Base-by-base conservation (phyloP, 73 alveolate genomes). In the Paramecium biaurelia region DNA sequence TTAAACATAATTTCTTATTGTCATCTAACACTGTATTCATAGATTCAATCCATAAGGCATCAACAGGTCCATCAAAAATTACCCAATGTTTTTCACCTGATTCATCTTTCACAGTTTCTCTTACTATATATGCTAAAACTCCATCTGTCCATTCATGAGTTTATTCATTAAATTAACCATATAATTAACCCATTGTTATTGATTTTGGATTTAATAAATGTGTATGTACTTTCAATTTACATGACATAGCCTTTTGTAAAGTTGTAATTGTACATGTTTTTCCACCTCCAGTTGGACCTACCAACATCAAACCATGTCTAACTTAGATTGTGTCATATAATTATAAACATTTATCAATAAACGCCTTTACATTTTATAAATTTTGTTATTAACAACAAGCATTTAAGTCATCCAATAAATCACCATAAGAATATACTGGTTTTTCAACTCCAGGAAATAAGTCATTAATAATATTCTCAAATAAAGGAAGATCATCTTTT, bases 11-110 rank as follows among this genome's bases (percentile, higher is more conserved):
- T 59, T 96, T 96, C 96, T 96, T 96, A 94, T 98, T 98, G 94
- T 98, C 99, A 94, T 99, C 99, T 28, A 99, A 96, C 70, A 99
- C 99, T 5, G 99, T 98, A 89, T 98, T 98, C 99, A 98, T 98
- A 92, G 94, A 95, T 92, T 98, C 99, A 38, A 98, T 96, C 99
- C 99, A 98, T 45, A 96, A 85, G 37, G 99, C 97, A 95, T 97
- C 99, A 12, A 97, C 99, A 7, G 99, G 99, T 9, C 99, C 99
- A 95, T 98, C 99, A 87, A 99, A 98, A 96, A 99, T 94, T 57
- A 98, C 98, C 99, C 99, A 95, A 85, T 96, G 99, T 92, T 92
- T 96, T 14, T 96, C 97, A 47, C 93, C 57, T 11, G 97, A 93
- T 45, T 95, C 70, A 70, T 97, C 99, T 89, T 93, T 96, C 30